Evolutionary conservation across 306 rosid genomes (phyloP), one percentile per base, ranked within the genome.

Genomic region (Casuarina glauca): DNA sequence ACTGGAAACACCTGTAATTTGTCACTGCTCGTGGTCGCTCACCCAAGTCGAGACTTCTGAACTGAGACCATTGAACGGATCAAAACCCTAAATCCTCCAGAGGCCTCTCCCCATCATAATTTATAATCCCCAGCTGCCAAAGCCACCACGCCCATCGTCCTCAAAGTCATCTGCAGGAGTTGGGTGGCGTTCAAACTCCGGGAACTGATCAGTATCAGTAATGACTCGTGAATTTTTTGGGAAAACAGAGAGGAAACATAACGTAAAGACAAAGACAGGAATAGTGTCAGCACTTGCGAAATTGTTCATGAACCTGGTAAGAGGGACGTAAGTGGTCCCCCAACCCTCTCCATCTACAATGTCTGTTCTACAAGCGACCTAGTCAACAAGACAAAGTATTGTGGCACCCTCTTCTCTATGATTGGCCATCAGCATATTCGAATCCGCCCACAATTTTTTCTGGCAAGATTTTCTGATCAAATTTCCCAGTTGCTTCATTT

Each of bases 281-380:
- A 82, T 39, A 38, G 50, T 54, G 70, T 6, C 67, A 53, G 68
- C 75, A 77, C 16, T 8, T n/a, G 19, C 36, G 55, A 43, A 71
- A 61, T 38, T 20, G 46, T 61, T 79, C 58, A 35, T 38, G 69
- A 38, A 49, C 45, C 46, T 51, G 51, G 78, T 44, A 63, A 53
- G 26, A 35, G 44, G 61, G 32, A 81, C 70, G 76, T 60, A 64
- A 67, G 73, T 61, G 80, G 82, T 74, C 78, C 80, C 80, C 80
- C 54, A 13, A 9, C 19, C 84, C 38, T 45, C 46, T 20, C 26
- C 55, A 61, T 61, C 32, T 50, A 44, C n/a, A 36, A 43, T 77
- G 80, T 62, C 71, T 68, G 58, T 72, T 41, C 36, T 54, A 38
- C 52, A 26, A 80, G 62, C 53, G 80, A 74, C 84, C 73, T 74